Percentiles rank a stretch among this genome's conserved stretches.
Evolutionary conservation across 1,284 basidiomycete species (phyloP).

Genomic region (Marasmius tenuissimus): DNA sequence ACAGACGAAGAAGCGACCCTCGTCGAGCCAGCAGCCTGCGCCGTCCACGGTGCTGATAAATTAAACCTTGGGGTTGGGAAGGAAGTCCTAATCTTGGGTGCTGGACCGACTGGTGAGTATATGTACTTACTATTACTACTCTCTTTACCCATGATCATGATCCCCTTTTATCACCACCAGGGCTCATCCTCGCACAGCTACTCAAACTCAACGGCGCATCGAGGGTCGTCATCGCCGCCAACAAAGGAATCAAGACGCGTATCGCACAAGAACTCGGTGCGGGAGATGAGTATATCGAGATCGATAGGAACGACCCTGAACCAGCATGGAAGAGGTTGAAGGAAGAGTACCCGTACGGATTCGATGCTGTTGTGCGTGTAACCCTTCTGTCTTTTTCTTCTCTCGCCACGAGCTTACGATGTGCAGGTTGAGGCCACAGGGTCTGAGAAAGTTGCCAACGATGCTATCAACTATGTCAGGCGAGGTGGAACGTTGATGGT

Average conservation of each 20-base stretch:
- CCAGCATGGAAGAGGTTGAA: constrained; percentile 79
- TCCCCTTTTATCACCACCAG: constrained; percentile 38
- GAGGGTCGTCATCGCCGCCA: constrained; percentile 76
- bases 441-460: constrained; percentile 76
- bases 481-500: constrained; percentile 76
- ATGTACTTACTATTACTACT: no score
- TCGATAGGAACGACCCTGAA: constrained; percentile 76
- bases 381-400: background rate
- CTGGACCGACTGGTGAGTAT: constrained; percentile 57
- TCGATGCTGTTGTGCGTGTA: constrained; percentile 73
- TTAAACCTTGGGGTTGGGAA: constrained; percentile 75
- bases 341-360: constrained; percentile 79
- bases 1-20: constrained; percentile 87
- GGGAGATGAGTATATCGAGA: constrained; percentile 81
- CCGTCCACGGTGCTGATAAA: constrained; percentile 87
- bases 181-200: constrained; percentile 83
- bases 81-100: constrained; percentile 76
- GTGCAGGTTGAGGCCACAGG: constrained; percentile 78
- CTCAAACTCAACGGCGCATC: constrained; percentile 82
- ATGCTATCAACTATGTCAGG: constrained; percentile 82
- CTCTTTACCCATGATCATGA: background rate
- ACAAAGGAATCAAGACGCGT: constrained; percentile 85
- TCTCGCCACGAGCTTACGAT: background rate
- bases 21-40: constrained; percentile 87
- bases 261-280: constrained; percentile 76